A percentile compares a stretch with the other conserved stretches of the same genome.
Evolutionary conservation across 169 alveolate species (phyloP).

Genomic region (Pseudocohnilembus persalinus): DNA sequence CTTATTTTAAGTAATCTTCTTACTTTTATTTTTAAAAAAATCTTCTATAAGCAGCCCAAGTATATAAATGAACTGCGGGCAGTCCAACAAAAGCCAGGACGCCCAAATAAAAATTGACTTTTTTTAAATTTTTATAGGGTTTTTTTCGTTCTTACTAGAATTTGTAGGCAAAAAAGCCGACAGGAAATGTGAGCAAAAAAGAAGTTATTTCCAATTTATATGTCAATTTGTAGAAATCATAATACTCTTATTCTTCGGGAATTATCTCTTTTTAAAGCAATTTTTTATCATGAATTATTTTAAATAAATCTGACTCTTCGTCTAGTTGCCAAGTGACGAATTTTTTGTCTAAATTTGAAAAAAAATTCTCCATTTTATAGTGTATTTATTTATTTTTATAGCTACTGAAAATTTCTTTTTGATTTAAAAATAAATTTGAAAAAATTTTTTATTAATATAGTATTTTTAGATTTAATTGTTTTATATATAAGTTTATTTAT

Average conservation of each 20-base stretch:
- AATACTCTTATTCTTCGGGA: background rate
- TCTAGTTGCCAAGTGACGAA: background rate
- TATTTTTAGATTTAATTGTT: no score
- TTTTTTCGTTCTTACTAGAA: background rate
- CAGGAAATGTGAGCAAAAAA: background rate
- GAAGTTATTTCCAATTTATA: background rate
- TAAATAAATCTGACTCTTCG: background rate
- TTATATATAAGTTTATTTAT: no score
- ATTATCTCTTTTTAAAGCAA: background rate
- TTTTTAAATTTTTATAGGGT: background rate
- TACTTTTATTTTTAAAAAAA: background rate
- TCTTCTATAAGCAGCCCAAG: background rate
- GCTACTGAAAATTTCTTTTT: no score
- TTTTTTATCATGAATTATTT: background rate
- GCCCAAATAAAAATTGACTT: background rate
- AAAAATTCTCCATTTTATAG: no score
- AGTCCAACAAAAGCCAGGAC: background rate
- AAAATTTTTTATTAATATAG: no score
- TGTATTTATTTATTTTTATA: no score
- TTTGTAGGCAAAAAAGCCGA: background rate
- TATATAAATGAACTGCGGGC: background rate
- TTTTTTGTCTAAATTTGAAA: no score
- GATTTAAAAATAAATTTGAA: no score
- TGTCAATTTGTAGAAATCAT: background rate
- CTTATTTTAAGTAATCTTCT: background rate